phyloP scores from a whole-genome alignment of 2,329 filamentous ascomycete genomes.

The Grosmannia serpens region DNA sequence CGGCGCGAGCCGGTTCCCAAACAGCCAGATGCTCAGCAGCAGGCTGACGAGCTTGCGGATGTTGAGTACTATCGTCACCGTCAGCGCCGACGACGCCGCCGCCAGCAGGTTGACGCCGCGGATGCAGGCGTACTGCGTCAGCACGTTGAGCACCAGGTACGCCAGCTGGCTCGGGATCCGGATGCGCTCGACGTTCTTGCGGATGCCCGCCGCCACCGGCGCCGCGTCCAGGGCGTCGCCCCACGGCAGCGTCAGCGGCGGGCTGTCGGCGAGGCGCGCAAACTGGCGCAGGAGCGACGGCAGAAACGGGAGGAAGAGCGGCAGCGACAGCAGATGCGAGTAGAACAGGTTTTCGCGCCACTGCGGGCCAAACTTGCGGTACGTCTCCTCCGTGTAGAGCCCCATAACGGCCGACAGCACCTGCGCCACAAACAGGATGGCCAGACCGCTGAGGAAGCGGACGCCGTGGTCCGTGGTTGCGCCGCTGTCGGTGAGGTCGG shows the following conservation, averaged over 20 bases:
- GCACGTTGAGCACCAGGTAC: conserved; percentile 62
- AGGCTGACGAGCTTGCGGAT: conserved; percentile 89
- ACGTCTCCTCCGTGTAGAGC: conserved; percentile 85
- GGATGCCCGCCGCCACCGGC: conserved; percentile 24
- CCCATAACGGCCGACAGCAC: conserved; percentile 89
- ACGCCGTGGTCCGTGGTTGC: conserved; percentile 18
- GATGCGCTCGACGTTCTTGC: conserved; percentile 25
- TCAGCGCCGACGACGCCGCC: conserved; percentile 78
- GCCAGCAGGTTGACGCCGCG: conserved; percentile 91
- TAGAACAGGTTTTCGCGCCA: conserved; percentile 98
- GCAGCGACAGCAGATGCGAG: conserved; percentile 61
- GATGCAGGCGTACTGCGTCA: conserved; percentile 92
- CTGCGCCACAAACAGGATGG: conserved; percentile 78
- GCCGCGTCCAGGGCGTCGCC: conserved; percentile 19
- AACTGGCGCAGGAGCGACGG: conserved; percentile 55
- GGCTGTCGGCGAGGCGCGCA: conserved; percentile 47
- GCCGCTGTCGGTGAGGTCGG: conserved; percentile 12
- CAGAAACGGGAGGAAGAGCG: conserved; percentile 64
- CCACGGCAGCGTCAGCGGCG: conserved; percentile 40
- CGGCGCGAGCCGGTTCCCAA: conserved; percentile 69
- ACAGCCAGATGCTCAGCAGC: conserved; percentile 83
- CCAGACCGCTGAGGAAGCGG: conserved; percentile 56
- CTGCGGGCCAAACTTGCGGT: conserved; percentile 71
- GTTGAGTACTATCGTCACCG: conserved; percentile 93
- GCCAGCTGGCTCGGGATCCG: conserved; percentile 57